Conservation (phyloP, 2,329 filamentous ascomycete genomes). For the Ascochyta viciae-villosae region DNA sequence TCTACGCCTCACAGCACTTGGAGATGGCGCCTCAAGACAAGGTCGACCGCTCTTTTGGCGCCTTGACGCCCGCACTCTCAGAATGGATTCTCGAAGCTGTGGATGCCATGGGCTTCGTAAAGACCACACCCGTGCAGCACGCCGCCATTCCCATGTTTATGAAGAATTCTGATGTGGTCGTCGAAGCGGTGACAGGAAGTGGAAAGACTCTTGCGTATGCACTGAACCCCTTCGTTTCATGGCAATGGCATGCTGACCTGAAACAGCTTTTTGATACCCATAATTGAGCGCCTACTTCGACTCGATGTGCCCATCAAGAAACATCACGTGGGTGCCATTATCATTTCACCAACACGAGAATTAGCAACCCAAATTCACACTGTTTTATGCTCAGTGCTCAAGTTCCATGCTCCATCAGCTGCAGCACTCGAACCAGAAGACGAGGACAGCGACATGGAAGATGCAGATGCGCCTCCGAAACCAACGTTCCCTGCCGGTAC, state of each 20-base stretch:
- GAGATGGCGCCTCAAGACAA: constrained; percentile 46
- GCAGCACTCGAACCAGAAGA: constrained; percentile 65
- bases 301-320: constrained; percentile 84
- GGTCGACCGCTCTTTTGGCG: constrained; percentile 67
- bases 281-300: constrained; percentile 81
- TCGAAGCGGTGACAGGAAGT: constrained; percentile 66
- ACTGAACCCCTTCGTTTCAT: neutral
- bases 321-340: constrained; percentile 87
- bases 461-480: constrained; percentile 47
- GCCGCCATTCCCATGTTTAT: constrained; percentile 88
- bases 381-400: constrained; percentile 77
- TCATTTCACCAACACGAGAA: constrained; percentile 93
- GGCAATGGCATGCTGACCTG: neutral
- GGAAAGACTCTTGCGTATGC: constrained; percentile 44
- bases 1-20: neutral
- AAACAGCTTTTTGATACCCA: constrained; percentile 73
- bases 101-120: constrained; percentile 80
- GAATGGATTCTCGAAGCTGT: constrained; percentile 89
- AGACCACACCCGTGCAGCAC: constrained; percentile 94
- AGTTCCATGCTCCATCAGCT: constrained; percentile 83
- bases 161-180: constrained; percentile 89
- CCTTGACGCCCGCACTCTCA: constrained; percentile 72
- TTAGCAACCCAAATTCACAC: constrained; percentile 88
- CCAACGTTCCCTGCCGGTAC: constrained; percentile 56
- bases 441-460: constrained; percentile 52